Evolutionary conservation across 768 basidiomycete genomes (phyloP), one percentile per base, ranked within the genome.

Genomic region (Mycena filopes): DNA sequence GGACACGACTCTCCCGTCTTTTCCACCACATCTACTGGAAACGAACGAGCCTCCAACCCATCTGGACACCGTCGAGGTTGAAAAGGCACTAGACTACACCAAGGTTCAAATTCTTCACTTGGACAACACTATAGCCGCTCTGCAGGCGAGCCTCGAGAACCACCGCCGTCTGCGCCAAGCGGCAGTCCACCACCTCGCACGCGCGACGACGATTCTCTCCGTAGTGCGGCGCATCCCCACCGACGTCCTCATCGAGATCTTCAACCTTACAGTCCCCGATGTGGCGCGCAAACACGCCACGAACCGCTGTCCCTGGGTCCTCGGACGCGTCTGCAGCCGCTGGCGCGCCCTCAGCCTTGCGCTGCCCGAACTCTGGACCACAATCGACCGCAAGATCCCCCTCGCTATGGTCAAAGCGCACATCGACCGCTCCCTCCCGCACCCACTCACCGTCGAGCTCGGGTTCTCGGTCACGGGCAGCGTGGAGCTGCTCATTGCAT

Each of bases 261-360:
- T 60, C 20, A 31, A 31, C 40, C 33, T 49, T 26, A 60, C 59
- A 2, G 41, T 60, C n/a, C 59, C 59, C 11, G 59, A 60, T 28
- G 51, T 43, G 16, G 26, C 59, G 3, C 59, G 58, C 4, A 60
- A 49, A 25, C 36, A 25, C 36, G 21, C 48, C 2, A 48, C 26
- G 38, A n/a, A 50, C 21, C 57, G 60, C 4, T 42, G 60, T 18
- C 60, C 60, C 11, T 60, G 60, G 60, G 50, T 60, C 9, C 60
- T 60, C 1, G 60, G 60, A 1, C 60, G 51, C 20, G 42, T 60
- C 41, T 60, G 60, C 31, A 45, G 60, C 31, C 41, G 50, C 29
- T 60, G 60, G 60, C 40, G 60, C 28, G 20, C 50, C 0, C 16
- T 60, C 33, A 53, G 60, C 42, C n/a, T 45, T 12, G 23, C 41